These are phyloP conservation scores for Pelagophyceae sp. DNA, from an alignment of 352 stramenopile genomes.

Conservation along the genomic window DNA sequence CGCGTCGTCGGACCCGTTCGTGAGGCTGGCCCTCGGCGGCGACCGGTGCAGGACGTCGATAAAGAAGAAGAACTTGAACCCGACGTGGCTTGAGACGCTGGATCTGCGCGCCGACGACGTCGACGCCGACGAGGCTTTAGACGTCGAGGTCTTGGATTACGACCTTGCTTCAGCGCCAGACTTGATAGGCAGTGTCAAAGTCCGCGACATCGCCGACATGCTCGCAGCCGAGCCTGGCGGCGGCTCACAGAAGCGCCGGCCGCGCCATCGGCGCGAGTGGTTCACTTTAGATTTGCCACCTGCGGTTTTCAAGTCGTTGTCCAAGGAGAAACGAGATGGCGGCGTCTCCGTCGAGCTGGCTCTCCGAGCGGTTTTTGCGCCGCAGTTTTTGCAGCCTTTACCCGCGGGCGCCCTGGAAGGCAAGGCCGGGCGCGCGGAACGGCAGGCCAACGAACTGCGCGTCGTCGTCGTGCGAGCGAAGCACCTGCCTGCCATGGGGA, in stretches of 20 bases:
- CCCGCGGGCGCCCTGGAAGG: not conserved
- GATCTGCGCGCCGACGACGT: not conserved
- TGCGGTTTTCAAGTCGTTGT: not conserved
- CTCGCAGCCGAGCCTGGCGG: no score
- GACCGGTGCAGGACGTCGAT: not conserved
- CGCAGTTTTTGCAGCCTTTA: not conserved
- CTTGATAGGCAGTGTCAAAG: not conserved
- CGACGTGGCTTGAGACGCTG: not conserved
- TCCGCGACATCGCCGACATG: not conserved
- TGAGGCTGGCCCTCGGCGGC: not conserved
- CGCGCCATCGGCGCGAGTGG: not conserved
- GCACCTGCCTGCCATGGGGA: not conserved
- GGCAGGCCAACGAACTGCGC: not conserved
- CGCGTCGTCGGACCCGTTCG: not conserved
- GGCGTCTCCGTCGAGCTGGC: not conserved
- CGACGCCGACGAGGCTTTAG: not conserved
- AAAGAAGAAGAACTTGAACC: not conserved
- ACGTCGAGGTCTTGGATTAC: not conserved
- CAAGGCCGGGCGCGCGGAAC: not conserved
- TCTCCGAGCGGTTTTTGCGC: not conserved
- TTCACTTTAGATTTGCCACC: not conserved
- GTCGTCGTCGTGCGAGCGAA: slow-evolving; percentile 4
- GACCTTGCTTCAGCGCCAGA: not conserved
- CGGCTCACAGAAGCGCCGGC: no score
- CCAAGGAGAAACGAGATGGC: not conserved